A percentile compares a stretch with the other conserved stretches of the same genome.
Conservation (phyloP, 495 filamentous ascomycete genomes). For the Cercophora scortea region DNA sequence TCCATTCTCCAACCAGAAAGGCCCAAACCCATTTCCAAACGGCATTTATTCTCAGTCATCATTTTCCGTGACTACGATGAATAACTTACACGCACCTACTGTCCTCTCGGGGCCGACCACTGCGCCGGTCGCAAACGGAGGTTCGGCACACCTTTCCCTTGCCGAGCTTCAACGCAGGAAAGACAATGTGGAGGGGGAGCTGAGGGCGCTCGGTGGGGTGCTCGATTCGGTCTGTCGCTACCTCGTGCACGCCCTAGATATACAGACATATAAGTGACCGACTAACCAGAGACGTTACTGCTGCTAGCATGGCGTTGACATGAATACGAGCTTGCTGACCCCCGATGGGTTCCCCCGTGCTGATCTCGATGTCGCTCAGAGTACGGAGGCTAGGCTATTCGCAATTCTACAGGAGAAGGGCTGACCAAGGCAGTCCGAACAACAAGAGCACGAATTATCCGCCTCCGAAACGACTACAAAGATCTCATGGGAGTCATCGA, state of each 20-base stretch:
- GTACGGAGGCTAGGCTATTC: conserved; percentile 38
- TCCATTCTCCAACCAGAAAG: too few relatives aligned
- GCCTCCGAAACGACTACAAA: conserved; percentile 89
- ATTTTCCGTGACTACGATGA: conserved; percentile 37
- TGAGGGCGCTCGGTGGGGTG: conserved; percentile 74
- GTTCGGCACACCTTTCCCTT: conserved; percentile 51
- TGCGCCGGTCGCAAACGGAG: conserved; percentile 41
- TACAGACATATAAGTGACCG: too few relatives aligned
- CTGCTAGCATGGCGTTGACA: conserved; percentile 77
- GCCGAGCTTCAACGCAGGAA: conserved; percentile 58
- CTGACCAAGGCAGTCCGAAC: conserved; percentile 62
- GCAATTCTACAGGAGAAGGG: not conserved
- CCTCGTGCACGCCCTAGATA: too few relatives aligned
- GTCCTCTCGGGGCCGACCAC: conserved; percentile 64
- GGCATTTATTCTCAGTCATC: conserved; percentile 11
- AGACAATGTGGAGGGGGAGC: conserved; percentile 73
- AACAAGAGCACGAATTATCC: conserved; percentile 81
- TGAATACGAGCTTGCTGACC: conserved; percentile 84
- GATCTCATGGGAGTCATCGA: conserved; percentile 77
- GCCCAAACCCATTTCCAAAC: too few relatives aligned
- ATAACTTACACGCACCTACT: conserved; percentile 67
- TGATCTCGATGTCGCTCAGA: conserved; percentile 93
- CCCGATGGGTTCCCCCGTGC: conserved; percentile 88
- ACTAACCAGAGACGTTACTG: not conserved
- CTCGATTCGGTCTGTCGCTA: conserved; percentile 69